Evolutionary conservation across 2,329 filamentous ascomycete genomes (phyloP), one percentile per base, ranked within the genome.

Genomic region (Colletotrichum orbiculare): DNA sequence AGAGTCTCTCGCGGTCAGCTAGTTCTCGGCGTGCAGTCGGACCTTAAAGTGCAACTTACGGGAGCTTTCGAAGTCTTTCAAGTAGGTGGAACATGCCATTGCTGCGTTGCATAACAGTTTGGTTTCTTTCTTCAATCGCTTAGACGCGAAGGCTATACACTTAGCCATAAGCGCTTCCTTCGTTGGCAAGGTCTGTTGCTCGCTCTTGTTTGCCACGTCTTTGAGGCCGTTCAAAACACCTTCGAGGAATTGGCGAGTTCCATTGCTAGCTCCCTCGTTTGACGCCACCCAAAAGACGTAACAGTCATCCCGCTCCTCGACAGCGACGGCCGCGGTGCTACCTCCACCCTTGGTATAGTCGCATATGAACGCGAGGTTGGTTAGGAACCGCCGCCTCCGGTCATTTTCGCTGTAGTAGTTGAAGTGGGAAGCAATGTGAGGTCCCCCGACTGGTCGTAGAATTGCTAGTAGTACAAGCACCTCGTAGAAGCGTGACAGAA

Each of bases 321-420:
- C 68, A 0, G 75, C 81, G 34, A 85, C 77, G 0, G 83, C 76
- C 0, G 83, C 79, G n/a, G 78, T 79, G 0, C 77, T 77, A 2
- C 72, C 67, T 2, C 83, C 83, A 0, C 83, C 82, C 66, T 83
- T 84, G 0, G 72, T 67, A 52, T 77, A 77, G 59, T 84, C 83
- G 65, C 81, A 83, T 7, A 85, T 67, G 67, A 79, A 82, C 8
- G 80, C 74, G 2, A 85, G 69, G 35, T 78, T 77, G 4, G 75
- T 71, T 0, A 81, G 71, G 34, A 84, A 78, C 2, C 74, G n/a
- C 15, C 52, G 37, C 4, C 33, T 47, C 2, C 35, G n/a, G 3
- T 54, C 60, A 9, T 43, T 35, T 10, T 35, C 6, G 2, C 41
- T 58, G 13, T 42, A 58, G 25, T 6, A 48, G 5, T 45, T 34